Percentiles rank a stretch among this genome's conserved stretches.
These are phyloP conservation scores for Penicillium sp. DNA, from an alignment of 2,329 filamentous ascomycete species.

Conservation along the genomic window DNA sequence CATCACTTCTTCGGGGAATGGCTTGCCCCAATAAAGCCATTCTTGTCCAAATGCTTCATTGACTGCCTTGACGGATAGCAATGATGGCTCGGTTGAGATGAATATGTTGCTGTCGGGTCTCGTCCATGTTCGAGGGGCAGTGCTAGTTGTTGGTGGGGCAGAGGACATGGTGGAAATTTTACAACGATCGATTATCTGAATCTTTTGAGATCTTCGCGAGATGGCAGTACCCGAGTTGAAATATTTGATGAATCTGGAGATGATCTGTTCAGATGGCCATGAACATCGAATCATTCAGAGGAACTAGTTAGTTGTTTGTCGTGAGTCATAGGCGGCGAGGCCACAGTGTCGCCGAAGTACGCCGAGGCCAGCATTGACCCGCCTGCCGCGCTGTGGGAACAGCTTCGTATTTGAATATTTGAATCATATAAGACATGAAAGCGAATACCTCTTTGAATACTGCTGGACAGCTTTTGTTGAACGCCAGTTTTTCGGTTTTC, in stretches of 20 bases:
- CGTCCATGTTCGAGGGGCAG: conserved; percentile 24
- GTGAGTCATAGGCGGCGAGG: conserved; percentile 3
- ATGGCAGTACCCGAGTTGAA: background rate
- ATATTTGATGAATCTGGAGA: background rate
- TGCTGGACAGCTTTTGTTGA: background rate
- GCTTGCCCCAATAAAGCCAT: conserved; percentile 25
- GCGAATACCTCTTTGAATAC: background rate
- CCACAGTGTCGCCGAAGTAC: background rate
- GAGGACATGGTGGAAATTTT: conserved; percentile 19
- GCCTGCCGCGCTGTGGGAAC: background rate
- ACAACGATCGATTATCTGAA: background rate
- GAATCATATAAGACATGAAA: background rate
- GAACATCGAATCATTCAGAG: background rate
- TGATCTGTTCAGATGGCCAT: background rate
- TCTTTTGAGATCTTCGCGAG: background rate
- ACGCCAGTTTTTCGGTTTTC: background rate
- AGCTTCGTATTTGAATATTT: background rate
- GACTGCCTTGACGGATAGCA: conserved; percentile 25
- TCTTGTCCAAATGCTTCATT: conserved; percentile 24
- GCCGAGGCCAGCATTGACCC: background rate
- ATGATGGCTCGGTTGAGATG: conserved; percentile 25
- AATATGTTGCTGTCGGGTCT: conserved; percentile 22
- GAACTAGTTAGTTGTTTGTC: background rate
- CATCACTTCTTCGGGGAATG: conserved; percentile 24
- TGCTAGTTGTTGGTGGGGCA: conserved; percentile 17